These are phyloP conservation scores for Suhomyces kunorum DNA, from an alignment of 1,139 yeast species.

Conservation along the genomic window DNA sequence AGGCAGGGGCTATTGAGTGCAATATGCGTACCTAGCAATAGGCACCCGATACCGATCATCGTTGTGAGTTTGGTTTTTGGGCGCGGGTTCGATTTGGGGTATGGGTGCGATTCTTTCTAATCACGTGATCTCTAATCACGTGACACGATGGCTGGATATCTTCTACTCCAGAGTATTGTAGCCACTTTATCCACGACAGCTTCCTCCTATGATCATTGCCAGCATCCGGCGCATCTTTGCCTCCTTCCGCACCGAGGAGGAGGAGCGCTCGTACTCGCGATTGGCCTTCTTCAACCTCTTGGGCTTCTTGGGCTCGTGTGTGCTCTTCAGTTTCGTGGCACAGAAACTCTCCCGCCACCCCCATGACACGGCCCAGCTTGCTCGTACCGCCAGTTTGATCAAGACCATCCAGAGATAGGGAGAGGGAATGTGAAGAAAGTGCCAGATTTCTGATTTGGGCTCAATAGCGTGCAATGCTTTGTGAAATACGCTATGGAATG, in stretches of 20 bases:
- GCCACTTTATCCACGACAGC: no score
- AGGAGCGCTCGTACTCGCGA: conserved; percentile 74
- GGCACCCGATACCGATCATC: conserved; percentile 86
- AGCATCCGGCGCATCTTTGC: conserved; percentile 77
- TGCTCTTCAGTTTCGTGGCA: conserved; percentile 76
- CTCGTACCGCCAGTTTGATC: conserved; percentile 30
- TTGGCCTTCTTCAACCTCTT: conserved; percentile 79
- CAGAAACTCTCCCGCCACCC: conserved; percentile 55
- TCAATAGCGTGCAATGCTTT: neutral
- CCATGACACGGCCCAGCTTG: conserved; percentile 36
- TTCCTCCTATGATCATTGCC: conserved; percentile 50
- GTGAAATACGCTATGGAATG: no score
- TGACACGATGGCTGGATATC: conserved; percentile 3
- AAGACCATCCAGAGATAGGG: conserved; percentile 19
- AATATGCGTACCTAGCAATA: conserved; percentile 62
- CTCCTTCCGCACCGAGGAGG: conserved; percentile 82
- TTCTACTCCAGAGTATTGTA: no score
- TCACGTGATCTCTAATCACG: neutral
- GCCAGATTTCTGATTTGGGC: neutral
- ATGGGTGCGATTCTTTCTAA: no score
- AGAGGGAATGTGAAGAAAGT: no score
- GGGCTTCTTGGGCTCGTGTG: conserved; percentile 81
- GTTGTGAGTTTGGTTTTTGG: conserved; percentile 45
- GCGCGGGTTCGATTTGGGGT: no score
- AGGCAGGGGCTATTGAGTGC: conserved; percentile 66